A percentile compares a stretch with the other conserved stretches of the same genome.
phyloP scores from a whole-genome alignment of 129 eudicot genomes.

The Ambrosia trifida region DNA sequence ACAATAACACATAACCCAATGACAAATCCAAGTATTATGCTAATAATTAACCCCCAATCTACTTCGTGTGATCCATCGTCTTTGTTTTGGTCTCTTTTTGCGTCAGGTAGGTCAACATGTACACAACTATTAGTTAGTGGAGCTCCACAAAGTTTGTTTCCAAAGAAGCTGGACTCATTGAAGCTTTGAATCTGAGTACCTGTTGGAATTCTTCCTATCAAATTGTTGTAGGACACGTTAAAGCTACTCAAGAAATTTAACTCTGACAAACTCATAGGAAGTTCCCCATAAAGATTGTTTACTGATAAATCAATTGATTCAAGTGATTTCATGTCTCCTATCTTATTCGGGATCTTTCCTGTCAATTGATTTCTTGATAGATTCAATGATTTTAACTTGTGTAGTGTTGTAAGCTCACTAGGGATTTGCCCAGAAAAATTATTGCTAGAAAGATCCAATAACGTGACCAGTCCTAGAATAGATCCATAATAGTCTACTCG shows the following conservation, averaged over 20 bases:
- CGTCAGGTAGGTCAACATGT: background rate
- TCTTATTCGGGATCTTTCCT: slow-evolving; percentile 15
- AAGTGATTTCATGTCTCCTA: slow-evolving; percentile 33
- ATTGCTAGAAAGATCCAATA: slow-evolving; percentile 37
- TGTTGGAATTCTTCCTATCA: slow-evolving; percentile 20
- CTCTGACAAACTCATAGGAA: slow-evolving; percentile 14
- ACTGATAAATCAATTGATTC: slow-evolving; percentile 37
- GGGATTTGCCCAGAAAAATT: slow-evolving; percentile 31
- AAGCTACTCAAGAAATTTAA: slow-evolving; percentile 5
- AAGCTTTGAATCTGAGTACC: slow-evolving; percentile 30
- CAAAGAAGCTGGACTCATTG: slow-evolving; percentile 13
- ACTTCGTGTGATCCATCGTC: background rate
- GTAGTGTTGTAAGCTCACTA: background rate
- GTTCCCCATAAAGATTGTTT: slow-evolving; percentile 21
- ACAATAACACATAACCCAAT: slow-evolving; percentile 1
- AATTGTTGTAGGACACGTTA: slow-evolving; percentile 8
- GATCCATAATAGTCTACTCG: background rate
- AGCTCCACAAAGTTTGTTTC: slow-evolving; percentile 29
- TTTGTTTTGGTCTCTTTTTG: background rate
- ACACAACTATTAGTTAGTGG: slow-evolving; percentile 2
- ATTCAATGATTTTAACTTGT: background rate
- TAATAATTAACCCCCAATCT: slow-evolving; percentile 11
- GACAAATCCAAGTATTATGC: slow-evolving; percentile 7
- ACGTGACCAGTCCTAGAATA: background rate
- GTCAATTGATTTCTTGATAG: background rate